phyloP scores from a whole-genome alignment of 768 basidiomycete species.

The Kwoniella europaea region DNA sequence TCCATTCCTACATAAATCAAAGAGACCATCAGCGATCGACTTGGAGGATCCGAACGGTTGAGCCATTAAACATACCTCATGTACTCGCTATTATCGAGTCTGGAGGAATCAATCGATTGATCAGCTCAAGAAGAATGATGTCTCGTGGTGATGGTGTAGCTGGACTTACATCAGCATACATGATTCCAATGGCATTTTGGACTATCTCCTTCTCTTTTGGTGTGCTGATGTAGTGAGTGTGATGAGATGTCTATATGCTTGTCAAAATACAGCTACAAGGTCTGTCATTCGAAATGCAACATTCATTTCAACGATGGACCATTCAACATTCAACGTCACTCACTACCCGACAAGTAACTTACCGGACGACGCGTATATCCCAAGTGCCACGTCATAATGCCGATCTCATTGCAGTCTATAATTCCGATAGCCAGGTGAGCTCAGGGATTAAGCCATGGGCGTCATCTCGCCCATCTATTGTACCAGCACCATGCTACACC shows the following conservation, averaged over 20 bases:
- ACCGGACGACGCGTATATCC: constrained; percentile 6
- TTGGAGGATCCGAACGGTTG: neutral
- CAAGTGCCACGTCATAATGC: constrained; percentile 27
- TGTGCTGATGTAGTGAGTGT: neutral
- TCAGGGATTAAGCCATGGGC: constrained; percentile 25
- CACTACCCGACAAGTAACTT: neutral
- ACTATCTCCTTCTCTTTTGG: neutral
- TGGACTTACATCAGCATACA: constrained; percentile 79
- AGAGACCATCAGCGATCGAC: neutral
- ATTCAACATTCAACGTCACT: neutral
- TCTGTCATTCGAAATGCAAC: constrained; percentile 2
- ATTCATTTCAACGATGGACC: constrained; percentile 3
- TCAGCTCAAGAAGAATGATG: constrained; percentile 17
- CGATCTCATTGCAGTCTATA: constrained; percentile 6
- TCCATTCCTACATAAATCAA: constrained; percentile 34
- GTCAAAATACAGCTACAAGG: no score
- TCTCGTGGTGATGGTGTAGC: neutral
- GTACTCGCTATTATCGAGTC: constrained; percentile 94
- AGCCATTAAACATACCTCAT: constrained; percentile 64
- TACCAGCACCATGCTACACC: neutral
- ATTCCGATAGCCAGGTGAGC: constrained; percentile 2
- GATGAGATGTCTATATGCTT: neutral
- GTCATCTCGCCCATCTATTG: constrained; percentile 5
- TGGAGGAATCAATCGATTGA: constrained; percentile 14
- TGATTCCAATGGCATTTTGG: constrained; percentile 88